phyloP scores from a whole-genome alignment of 495 filamentous ascomycete genomes.

The Penicillium paradoxum region DNA sequence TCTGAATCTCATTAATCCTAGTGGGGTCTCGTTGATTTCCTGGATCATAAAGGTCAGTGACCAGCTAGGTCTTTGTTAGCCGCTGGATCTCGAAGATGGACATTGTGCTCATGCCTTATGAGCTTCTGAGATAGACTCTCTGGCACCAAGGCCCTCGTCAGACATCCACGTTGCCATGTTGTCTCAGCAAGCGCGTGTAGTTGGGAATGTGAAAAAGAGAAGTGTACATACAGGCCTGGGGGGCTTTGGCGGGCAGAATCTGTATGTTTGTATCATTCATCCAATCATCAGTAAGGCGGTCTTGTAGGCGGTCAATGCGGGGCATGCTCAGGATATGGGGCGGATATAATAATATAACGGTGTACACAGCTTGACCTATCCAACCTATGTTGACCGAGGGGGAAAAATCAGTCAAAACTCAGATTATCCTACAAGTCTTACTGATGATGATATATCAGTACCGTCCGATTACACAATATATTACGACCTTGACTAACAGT shows the following conservation, averaged over 20 bases:
- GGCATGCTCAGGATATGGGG: too few species aligned
- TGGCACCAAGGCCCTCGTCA: slow-evolving; percentile 3
- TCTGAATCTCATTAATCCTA: slow-evolving; percentile 63
- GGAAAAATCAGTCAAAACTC: too few species aligned
- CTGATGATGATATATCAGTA: too few species aligned
- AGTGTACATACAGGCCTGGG: slow-evolving; percentile 3
- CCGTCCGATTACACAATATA: too few species aligned
- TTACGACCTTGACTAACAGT: too few species aligned
- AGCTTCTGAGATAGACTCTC: slow-evolving; percentile 17
- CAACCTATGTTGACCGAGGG: too few species aligned
- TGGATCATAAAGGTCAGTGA: slow-evolving; percentile 63
- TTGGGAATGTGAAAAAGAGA: slow-evolving; percentile 1
- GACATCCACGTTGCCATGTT: slow-evolving; percentile 12
- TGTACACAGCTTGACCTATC: too few species aligned
- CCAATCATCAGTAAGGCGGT: neutral
- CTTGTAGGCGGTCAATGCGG: neutral
- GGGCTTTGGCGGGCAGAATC: slow-evolving; percentile 3
- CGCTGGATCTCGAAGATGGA: neutral
- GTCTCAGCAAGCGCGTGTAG: neutral
- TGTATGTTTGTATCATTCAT: neutral
- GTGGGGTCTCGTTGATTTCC: slow-evolving; percentile 45
- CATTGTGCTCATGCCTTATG: slow-evolving; percentile 5
- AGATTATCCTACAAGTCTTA: too few species aligned
- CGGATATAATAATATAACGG: too few species aligned
- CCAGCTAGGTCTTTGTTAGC: slow-evolving; percentile 23